phyloP scores from a whole-genome alignment of 2,329 filamentous ascomycete species.

The Dactylellina drechsleri region DNA sequence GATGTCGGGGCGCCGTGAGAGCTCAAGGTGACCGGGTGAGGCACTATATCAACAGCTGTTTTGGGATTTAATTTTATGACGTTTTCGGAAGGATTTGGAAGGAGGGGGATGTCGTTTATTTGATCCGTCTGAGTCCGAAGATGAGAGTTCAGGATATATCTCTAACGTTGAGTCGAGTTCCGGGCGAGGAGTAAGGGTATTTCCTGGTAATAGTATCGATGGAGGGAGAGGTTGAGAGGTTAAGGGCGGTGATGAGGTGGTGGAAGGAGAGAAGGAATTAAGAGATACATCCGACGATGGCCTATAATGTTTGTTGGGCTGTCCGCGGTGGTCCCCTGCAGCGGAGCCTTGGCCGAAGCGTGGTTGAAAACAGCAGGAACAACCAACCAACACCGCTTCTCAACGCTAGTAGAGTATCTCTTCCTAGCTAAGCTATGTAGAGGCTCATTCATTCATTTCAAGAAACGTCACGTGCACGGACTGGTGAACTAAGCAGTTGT shows the following conservation, averaged over 20 bases:
- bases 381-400: not conserved
- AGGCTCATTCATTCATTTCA: no score
- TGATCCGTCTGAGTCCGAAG: not conserved
- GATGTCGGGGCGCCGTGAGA: conserved; percentile 18
- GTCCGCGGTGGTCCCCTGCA: conserved; percentile 19
- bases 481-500: no score
- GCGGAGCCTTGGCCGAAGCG: conserved; percentile 1
- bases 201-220: conserved; percentile 18
- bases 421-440: no score
- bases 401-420: no score
- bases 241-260: conserved; percentile 1
- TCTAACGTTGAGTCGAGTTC: not conserved
- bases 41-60: conserved; percentile 8
- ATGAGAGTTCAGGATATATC: not conserved
- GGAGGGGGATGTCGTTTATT: conserved; percentile 18
- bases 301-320: no score
- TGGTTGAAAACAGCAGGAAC: not conserved
- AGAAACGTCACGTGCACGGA: no score
- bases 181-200: not conserved
- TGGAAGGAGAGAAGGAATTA: conserved; percentile 10
- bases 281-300: conserved; percentile 18
- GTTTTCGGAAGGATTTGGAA: conserved; percentile 31
- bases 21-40: not conserved
- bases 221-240: not conserved
- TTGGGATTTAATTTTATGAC: conserved; percentile 10